phyloP scores from a whole-genome alignment of 2,329 filamentous ascomycete species.

The Lasiodiplodia theobromae region DNA sequence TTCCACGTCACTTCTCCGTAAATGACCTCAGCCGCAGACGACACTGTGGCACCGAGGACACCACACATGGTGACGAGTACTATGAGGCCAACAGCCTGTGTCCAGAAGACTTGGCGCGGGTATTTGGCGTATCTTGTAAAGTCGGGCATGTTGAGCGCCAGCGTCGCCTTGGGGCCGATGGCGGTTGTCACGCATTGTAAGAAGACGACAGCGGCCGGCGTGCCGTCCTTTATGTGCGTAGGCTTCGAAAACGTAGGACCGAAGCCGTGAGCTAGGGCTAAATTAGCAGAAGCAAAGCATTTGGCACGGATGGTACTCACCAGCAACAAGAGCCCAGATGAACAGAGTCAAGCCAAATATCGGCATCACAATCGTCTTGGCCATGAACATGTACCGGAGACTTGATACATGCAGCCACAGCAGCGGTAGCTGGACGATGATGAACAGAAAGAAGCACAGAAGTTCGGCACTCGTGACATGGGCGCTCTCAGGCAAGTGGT shows the following conservation, averaged over 20 bases:
- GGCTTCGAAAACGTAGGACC: slow-evolving; percentile 41
- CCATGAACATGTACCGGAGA: slow-evolving; percentile 25
- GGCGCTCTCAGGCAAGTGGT: slow-evolving; percentile 27
- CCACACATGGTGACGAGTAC: slow-evolving; percentile 24
- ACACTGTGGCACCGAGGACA: slow-evolving; percentile 24
- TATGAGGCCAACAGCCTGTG: slow-evolving; percentile 21
- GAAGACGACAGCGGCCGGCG: slow-evolving; percentile 32
- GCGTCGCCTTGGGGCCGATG: slow-evolving; percentile 24
- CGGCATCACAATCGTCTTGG: slow-evolving; percentile 24
- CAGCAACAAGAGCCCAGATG: slow-evolving; percentile 27
- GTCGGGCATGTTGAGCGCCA: slow-evolving; percentile 32
- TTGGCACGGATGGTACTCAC: background rate
- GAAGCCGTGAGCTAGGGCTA: slow-evolving; percentile 12
- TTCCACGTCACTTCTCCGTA: slow-evolving; percentile 34
- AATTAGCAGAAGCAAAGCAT: background rate
- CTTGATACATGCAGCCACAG: slow-evolving; percentile 32
- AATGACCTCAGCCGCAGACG: slow-evolving; percentile 28
- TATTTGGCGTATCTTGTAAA: slow-evolving; percentile 27
- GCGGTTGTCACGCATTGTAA: slow-evolving; percentile 36
- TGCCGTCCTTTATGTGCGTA: slow-evolving; percentile 32
- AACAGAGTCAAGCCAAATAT: slow-evolving; percentile 25
- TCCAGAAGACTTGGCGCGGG: slow-evolving; percentile 26
- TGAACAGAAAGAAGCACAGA: slow-evolving; percentile 33
- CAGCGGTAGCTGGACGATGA: slow-evolving; percentile 38
- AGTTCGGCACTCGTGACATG: slow-evolving; percentile 30